Conservation (phyloP, 1,139 yeast species). For the Saccharomycopsis crataegensis region DNA sequence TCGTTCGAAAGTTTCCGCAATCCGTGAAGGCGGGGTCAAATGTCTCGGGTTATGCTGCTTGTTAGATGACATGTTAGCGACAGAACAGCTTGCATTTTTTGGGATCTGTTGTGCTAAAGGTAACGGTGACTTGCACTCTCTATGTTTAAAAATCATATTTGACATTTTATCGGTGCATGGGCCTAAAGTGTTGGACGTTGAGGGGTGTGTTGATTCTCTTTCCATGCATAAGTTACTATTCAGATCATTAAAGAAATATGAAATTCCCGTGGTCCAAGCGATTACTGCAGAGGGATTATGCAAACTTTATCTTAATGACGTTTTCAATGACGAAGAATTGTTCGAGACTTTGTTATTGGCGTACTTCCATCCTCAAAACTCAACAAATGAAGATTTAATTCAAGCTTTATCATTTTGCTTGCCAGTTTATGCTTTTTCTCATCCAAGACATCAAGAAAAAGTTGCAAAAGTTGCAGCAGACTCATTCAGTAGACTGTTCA, state of each 20-base stretch:
- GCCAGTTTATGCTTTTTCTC: constrained; percentile 85
- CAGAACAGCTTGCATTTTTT: constrained; percentile 50
- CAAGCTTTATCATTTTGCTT: constrained; percentile 85
- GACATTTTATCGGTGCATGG: constrained; percentile 81
- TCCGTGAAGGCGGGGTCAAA: constrained; percentile 61
- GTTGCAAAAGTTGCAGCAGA: constrained; percentile 62
- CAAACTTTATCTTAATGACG: constrained; percentile 73
- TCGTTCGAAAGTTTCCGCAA: constrained; percentile 47
- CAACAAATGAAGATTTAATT: constrained; percentile 56
- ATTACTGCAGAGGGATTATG: constrained; percentile 83
- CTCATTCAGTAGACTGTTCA: constrained; percentile 51
- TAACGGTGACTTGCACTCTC: constrained; percentile 51
- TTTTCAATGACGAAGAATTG: constrained; percentile 61
- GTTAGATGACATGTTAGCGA: constrained; percentile 58
- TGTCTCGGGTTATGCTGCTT: constrained; percentile 79
- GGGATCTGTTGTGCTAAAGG: constrained; percentile 60
- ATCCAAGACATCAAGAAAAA: constrained; percentile 61
- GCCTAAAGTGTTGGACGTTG: constrained; percentile 53
- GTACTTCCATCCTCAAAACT: constrained; percentile 65
- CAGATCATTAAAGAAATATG: constrained; percentile 52
- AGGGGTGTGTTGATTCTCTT: constrained; percentile 54
- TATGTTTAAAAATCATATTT: constrained; percentile 62
- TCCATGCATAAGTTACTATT: constrained; percentile 61
- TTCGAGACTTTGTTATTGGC: constrained; percentile 65
- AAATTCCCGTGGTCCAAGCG: constrained; percentile 63